Conservation (phyloP, 2,329 filamentous ascomycete genomes). For the Grosmannia clavigera region DNA sequence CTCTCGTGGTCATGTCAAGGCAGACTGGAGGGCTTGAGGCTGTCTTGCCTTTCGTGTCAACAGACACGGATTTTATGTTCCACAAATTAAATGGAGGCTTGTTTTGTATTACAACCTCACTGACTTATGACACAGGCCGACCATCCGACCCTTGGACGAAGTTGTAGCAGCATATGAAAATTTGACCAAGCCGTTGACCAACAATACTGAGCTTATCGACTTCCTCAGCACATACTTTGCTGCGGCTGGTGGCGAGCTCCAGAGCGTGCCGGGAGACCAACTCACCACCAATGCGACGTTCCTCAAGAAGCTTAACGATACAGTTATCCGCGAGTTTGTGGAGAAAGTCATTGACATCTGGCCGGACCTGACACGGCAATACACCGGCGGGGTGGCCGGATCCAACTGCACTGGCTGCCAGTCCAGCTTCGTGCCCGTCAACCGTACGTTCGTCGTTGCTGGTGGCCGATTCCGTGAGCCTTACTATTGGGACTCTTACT, state of each 20-base stretch:
- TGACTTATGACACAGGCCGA: conserved; percentile 32
- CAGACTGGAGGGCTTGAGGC: not conserved
- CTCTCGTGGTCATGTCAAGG: conserved; percentile 11
- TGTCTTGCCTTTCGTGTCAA: not conserved
- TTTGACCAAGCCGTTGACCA: conserved; percentile 46
- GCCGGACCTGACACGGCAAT: conserved; percentile 53
- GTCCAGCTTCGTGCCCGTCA: conserved; percentile 53
- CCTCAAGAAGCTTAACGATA: conserved; percentile 42
- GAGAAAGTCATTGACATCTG: conserved; percentile 55
- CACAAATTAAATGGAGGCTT: not conserved
- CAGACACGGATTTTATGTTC: not conserved
- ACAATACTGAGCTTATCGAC: conserved; percentile 47
- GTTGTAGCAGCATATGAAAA: conserved; percentile 49
- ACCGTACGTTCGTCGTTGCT: conserved; percentile 57
- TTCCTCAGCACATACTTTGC: conserved; percentile 54
- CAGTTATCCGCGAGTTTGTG: conserved; percentile 47
- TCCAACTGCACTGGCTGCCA: conserved; percentile 45
- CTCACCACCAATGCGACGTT: conserved; percentile 46
- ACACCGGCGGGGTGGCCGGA: conserved; percentile 27
- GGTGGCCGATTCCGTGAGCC: conserved; percentile 59
- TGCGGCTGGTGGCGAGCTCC: conserved; percentile 49
- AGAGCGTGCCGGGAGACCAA: conserved; percentile 35
- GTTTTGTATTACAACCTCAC: not conserved
- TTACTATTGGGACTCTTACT: conserved; percentile 62
- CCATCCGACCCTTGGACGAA: conserved; percentile 43